Base-by-base conservation (phyloP, 306 rosid genomes). In the Quercus rubra region DNA sequence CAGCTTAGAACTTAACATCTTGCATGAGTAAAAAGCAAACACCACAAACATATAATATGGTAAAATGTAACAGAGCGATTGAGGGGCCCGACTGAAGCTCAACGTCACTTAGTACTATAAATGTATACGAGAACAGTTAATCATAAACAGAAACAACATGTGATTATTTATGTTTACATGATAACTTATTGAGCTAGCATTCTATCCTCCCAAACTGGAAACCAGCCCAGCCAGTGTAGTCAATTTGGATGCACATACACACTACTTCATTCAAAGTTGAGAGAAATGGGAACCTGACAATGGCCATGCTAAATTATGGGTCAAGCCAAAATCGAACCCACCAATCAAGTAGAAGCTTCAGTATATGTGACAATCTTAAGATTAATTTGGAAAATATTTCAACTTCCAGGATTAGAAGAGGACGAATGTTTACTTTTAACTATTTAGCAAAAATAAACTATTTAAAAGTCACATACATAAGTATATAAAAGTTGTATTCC, bases 1-100 rank as follows among this genome's bases (percentile, higher is more conserved):
- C 77, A 76, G 30, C 5, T 80, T 70, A 78, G 80, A 57, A 77
- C 51, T 64, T 28, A 52, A 66, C 58, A 86, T 67, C 74, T 74
- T 70, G 67, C 76, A 79, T 23, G 0, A 72, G 38, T 25, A 11
- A 2, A 72, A 51, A 25, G 14, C 13, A 13, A 35, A 14, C 10
- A 27, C 55, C 18, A 72, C 6, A 23, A 8, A 23, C 55, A 31
- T 49, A n/a, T 6, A 23, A 3, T 17, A 52, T 2, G 12, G 15
- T 21, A 71, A 38, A 10, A 28, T 15, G 20, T 28, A 18, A 28
- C 41, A 28, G 4, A 28, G 38, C n/a, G 1, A 63, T 15, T 28
- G 41, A 63, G 8, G 18, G 70, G 17, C 6, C 70, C 21, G 3
- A 63, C 41, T 33, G 30, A 13, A 27, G n/a, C 70, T 63, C 43